A percentile compares a stretch with the other conserved stretches of the same genome.
These are phyloP conservation scores for Fusarium udum DNA, from an alignment of 2,329 filamentous ascomycete genomes.

Conservation along the genomic window DNA sequence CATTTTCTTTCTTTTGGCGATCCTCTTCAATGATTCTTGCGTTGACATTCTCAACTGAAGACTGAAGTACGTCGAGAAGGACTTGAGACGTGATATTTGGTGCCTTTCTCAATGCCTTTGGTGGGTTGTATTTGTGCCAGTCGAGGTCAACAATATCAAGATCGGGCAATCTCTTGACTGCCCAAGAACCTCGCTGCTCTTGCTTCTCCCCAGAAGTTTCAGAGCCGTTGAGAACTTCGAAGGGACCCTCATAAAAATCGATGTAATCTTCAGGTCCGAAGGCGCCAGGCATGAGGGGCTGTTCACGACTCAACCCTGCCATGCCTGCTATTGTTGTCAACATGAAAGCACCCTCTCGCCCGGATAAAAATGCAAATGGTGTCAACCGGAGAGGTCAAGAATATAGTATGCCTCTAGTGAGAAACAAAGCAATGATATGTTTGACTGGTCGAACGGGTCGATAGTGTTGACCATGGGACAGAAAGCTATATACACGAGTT, in stretches of 20 bases:
- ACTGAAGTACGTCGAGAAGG: conserved; percentile 53
- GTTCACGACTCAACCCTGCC: conserved; percentile 21
- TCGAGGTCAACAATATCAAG: conserved; percentile 48
- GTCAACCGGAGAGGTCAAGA: background rate
- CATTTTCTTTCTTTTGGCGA: conserved; percentile 43
- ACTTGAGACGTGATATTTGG: conserved; percentile 53
- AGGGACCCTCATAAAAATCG: conserved; percentile 45
- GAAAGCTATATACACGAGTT: conserved; percentile 18
- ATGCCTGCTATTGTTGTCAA: conserved; percentile 2
- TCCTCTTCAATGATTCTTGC: conserved; percentile 47
- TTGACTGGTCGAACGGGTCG: background rate
- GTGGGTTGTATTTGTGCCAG: conserved; percentile 60
- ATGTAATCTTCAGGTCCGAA: conserved; percentile 46
- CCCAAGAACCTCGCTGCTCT: conserved; percentile 33
- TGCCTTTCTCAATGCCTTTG: conserved; percentile 51
- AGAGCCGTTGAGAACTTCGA: conserved; percentile 37
- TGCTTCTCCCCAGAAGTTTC: conserved; percentile 40
- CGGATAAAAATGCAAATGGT: background rate
- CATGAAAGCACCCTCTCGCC: background rate
- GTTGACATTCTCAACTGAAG: conserved; percentile 58
- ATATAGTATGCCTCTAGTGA: background rate
- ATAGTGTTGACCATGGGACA: conserved; percentile 15
- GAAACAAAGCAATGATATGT: background rate
- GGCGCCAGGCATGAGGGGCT: conserved; percentile 43
- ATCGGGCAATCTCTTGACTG: conserved; percentile 33